Conservation (phyloP, 768 basidiomycete species). For the Agrocybe praecox region DNA sequence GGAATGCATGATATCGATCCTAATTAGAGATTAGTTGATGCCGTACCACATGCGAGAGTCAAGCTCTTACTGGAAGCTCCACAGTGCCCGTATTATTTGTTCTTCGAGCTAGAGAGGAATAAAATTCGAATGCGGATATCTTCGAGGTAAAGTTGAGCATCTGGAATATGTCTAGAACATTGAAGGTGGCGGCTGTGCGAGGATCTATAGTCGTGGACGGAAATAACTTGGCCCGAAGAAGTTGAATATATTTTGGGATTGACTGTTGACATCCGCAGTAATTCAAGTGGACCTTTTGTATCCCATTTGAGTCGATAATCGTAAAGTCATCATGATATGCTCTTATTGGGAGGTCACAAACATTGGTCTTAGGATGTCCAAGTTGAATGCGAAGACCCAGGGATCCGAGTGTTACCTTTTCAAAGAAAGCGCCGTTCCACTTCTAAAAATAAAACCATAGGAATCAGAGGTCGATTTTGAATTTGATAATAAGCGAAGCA, state of each 20-base stretch:
- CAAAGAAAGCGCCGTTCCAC: neutral
- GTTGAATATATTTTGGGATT: conserved; percentile 21
- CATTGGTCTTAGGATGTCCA: conserved; percentile 18
- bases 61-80: conserved; percentile 12
- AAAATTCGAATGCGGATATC: conserved; percentile 32
- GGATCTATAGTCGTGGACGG: conserved; percentile 31
- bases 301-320: conserved; percentile 29
- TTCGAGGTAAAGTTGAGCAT: conserved; percentile 32
- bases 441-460: neutral
- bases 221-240: conserved; percentile 30
- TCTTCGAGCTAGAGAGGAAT: conserved; percentile 19
- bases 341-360: conserved; percentile 14
- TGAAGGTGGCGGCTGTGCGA: conserved; percentile 29
- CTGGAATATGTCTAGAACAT: conserved; percentile 31
- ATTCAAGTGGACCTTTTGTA: conserved; percentile 32
- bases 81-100: conserved; percentile 31
- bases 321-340: conserved; percentile 25
- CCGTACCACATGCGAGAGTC: neutral
- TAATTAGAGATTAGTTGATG: conserved; percentile 2
- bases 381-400: conserved; percentile 30
- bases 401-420: conserved; percentile 11
- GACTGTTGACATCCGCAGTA: conserved; percentile 31
- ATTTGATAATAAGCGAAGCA: neutral
- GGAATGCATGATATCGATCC: conserved; percentile 19
- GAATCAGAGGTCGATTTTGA: too few species aligned